These are phyloP conservation scores for Pythium biforme DNA, from an alignment of 352 stramenopile species.

Conservation along the genomic window DNA sequence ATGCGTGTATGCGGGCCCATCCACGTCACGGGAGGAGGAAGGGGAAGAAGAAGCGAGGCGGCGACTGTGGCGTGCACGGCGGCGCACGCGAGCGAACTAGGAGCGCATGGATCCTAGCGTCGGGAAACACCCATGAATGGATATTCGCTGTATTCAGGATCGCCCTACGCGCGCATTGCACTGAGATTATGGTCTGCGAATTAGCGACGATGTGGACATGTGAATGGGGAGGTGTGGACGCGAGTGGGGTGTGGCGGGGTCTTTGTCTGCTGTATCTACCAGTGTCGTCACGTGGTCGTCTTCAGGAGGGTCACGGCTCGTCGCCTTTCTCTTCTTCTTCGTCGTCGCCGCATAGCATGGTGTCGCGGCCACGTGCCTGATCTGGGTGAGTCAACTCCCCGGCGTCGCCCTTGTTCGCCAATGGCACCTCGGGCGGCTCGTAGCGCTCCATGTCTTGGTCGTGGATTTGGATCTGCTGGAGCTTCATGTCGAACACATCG, in stretches of 20 bases:
- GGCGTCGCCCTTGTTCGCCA: neutral
- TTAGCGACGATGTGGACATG: too few species aligned
- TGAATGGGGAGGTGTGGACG: too few species aligned
- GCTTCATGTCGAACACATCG: conserved; percentile 49
- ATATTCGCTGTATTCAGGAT: too few species aligned
- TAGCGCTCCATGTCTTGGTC: conserved; percentile 11
- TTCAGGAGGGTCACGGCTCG: conserved; percentile 14
- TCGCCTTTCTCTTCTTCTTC: conserved; percentile 10
- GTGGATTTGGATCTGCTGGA: conserved; percentile 44
- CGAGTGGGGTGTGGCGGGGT: too few species aligned
- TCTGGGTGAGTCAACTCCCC: neutral
- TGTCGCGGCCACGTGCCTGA: neutral
- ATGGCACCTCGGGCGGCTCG: conserved; percentile 1
- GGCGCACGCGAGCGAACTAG: too few species aligned
- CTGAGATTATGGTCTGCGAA: too few species aligned
- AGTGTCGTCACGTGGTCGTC: too few species aligned
- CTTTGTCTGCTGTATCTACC: too few species aligned
- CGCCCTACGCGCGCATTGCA: too few species aligned
- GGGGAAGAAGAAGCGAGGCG: neutral
- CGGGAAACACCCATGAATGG: too few species aligned
- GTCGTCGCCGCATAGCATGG: conserved; percentile 6
- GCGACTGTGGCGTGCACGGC: too few species aligned
- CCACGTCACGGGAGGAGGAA: neutral
- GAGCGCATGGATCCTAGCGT: too few species aligned
- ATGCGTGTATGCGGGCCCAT: neutral